Base-by-base conservation (phyloP, 345 rosid species). In the Gossypium bickii region DNA sequence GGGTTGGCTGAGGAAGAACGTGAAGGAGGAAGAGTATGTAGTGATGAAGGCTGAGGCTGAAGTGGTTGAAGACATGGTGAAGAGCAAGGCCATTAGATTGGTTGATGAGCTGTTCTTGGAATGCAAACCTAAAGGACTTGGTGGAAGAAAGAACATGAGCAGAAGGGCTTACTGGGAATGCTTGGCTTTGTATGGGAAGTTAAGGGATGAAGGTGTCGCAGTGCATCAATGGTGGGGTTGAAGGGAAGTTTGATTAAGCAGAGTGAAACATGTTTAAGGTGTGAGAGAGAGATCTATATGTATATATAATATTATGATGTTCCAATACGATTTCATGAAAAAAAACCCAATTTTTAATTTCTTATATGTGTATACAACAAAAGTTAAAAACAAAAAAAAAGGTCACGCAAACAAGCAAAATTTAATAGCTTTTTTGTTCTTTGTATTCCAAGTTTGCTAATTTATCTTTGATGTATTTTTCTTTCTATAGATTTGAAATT, bases 161-260 rank as follows among this genome's bases (percentile, higher is more conserved):
- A 79, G 81, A 74, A 88, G 87, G 81, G 89, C 90, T 77, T 91
- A 93, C 12, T 91, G 94, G 94, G 88, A 91, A 62, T 93, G 97
- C 61, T 82, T 93, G 85, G 93, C 98, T 72, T 65, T 91, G 79
- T 91, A 88, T 56, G 94, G 64, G n/a, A 60, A 60, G 64, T 12
- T 60, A 25, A 25, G 64, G 43, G 64, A 60, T 25, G 64, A 60
- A 60, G 64, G 41, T 25, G 64, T 60, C 27, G 64, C 64, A 0
- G 64, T 60, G n/a, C 64, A 60, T 27, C 97, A 89, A 82, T 89
- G 94, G 94, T 88, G 93, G 97, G 90, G 90, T 83, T 89, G 76
- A 84, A 41, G 47, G 66, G 3, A 20, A 68, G 15, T 58, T 58
- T 20, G 24, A 55, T 69, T 22, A 59, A 58, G 69, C 56, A 67